Evolutionary conservation across 2,329 filamentous ascomycete species (phyloP), one percentile per base, ranked within the genome.

Genomic region (Colletotrichum zoysiae): DNA sequence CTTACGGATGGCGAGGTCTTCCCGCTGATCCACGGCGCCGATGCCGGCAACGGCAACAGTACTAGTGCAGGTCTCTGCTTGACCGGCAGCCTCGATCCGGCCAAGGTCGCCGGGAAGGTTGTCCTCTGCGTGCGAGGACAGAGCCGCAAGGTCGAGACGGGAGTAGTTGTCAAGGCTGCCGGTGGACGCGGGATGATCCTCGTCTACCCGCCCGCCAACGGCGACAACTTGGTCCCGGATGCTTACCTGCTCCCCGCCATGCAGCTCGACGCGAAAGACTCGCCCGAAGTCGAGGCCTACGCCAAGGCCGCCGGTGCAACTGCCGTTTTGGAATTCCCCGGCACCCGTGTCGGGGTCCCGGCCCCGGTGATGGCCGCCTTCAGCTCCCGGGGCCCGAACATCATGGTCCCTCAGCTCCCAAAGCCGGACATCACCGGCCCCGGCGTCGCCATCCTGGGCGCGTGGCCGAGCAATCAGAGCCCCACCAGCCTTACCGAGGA

Each of bases 361-460:
- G 73, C 73, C 14, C 73, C 73, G 3, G 2, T 53, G 14, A 74
- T 73, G 67, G 73, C 73, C 1, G 59, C 16, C n/a, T 74, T 74
- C 64, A 73, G 71, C 53, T 65, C 59, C 2, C 61, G 73, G 8
- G 73, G 73, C 5, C 73, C 73, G 5, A 71, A 71, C 57, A 23
- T 46, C 3, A 46, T 33, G 9, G 56, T 64, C 2, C 67, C 71
- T 5, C 53, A 61, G 30, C 38, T 74, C 14, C 64, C 60, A 7
- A 74, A 74, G 60, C 73, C 73, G 11, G 73, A 74, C 16, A 69
- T 74, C 64, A 74, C 73, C 2, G 73, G 67, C 0, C 73, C 73
- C 2, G 73, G 73, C 2, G 67, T 74, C 30, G 53, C 61, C 2
- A 71, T 74, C 35, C 60, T 74, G 9, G 73, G 71, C 18, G 73